Conservation (phyloP, 495 filamentous ascomycete genomes). For the Aspergillus carlsbadensis region DNA sequence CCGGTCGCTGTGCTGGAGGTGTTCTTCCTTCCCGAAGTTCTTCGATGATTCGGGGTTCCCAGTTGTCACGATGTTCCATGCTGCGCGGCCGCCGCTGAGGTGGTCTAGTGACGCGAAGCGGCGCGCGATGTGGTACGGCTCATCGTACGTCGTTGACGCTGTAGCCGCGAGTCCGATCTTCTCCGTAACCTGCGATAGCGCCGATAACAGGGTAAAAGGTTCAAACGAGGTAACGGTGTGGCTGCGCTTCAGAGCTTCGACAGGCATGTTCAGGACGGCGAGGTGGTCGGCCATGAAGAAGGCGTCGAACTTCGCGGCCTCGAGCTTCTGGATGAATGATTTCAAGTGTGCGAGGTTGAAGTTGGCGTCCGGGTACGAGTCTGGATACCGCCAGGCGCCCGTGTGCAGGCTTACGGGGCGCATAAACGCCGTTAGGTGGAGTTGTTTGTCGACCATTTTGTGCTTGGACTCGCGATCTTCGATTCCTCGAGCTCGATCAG, state of each 20-base stretch:
- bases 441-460: conserved; percentile 21
- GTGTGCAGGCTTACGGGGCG: conserved; percentile 56
- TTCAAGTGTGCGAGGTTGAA: conserved; percentile 57
- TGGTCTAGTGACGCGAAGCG: conserved; percentile 63
- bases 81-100: conserved; percentile 54
- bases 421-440: conserved; percentile 61
- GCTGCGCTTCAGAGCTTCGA: conserved; percentile 55
- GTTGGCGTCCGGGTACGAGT: conserved; percentile 55
- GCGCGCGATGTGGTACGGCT: conserved; percentile 62
- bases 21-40: conserved; percentile 38
- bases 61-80: conserved; percentile 44
- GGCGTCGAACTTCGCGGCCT: conserved; percentile 59
- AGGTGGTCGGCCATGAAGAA: conserved; percentile 65
- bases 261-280: conserved; percentile 57
- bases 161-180: conserved; percentile 56
- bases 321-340: conserved; percentile 54
- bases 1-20: conserved; percentile 34
- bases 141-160: conserved; percentile 60
- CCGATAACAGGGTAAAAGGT: conserved; percentile 49
- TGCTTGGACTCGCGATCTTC: neutral
- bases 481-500: neutral
- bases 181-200: conserved; percentile 42
- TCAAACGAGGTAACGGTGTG: conserved; percentile 56
- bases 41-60: conserved; percentile 37
- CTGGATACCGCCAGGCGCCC: conserved; percentile 58